phyloP scores from a whole-genome alignment of 1,139 yeast genomes.

The Protomyces macrosporus region DNA sequence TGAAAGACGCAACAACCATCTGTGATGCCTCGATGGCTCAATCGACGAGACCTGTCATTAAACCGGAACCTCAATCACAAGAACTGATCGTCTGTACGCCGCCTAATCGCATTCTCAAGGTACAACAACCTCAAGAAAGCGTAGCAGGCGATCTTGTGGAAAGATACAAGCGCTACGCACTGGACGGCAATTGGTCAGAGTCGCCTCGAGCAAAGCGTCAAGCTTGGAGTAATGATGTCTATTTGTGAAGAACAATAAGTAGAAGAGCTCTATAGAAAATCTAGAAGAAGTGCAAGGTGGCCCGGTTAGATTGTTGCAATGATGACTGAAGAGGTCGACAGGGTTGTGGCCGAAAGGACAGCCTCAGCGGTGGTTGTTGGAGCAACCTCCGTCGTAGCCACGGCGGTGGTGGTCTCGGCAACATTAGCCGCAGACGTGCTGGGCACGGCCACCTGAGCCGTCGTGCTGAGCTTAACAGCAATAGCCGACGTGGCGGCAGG shows the following conservation, averaged over 20 bases:
- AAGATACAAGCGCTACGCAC: neutral
- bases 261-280: neutral
- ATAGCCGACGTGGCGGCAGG: neutral
- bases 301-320: neutral
- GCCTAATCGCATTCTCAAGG: too few species aligned
- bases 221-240: neutral
- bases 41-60: too few species aligned
- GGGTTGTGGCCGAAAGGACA: neutral
- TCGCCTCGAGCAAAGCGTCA: conserved; percentile 9
- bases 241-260: neutral
- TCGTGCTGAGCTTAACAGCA: neutral
- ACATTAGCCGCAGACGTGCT: neutral
- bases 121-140: too few species aligned
- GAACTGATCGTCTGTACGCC: too few species aligned
- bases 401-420: neutral
- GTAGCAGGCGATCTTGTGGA: neutral
- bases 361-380: neutral
- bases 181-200: conserved; percentile 12
- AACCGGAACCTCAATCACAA: too few species aligned
- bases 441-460: too few species aligned
- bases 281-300: neutral
- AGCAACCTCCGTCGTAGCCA: neutral
- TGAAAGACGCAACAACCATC: too few species aligned
- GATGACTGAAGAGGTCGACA: neutral
- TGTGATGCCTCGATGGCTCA: too few species aligned